Evolutionary conservation across 2,329 filamentous ascomycete genomes (phyloP), one percentile per base, ranked within the genome.

Genomic region (Penicillium concentricum): DNA sequence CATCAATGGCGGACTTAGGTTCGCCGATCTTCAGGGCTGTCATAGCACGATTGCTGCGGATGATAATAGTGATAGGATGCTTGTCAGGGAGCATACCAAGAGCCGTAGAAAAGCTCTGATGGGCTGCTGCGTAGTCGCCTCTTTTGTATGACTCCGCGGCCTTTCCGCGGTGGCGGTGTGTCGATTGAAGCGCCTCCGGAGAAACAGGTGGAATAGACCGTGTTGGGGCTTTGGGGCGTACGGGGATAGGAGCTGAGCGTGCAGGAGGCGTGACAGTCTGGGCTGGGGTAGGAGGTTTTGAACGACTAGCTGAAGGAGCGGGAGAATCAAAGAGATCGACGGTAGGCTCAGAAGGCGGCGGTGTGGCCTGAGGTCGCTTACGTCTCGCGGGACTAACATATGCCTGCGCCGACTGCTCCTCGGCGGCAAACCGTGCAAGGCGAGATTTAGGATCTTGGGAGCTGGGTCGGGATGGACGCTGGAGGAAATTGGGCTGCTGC

Each of bases 81-180:
- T 81, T 83, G 15, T 84, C 75, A 1, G 94, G 94, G 32, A 99
- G 80, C 37, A 86, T 84, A 1, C 83, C 78, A 3, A 99, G 79
- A 1, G 94, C 91, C 30, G 84, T 83, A 0, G 89, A 86, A 73
- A 97, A 99, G 1, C 89, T 87, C 20, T 86, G 81, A 67, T 97
- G 91, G 0, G 94, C 94, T 10, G 89, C 84, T 18, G 90, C 88
- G 73, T 91, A 99, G 73, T 99, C 94, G 34, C 94, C 94, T 35
- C 91, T 86, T 75, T 97, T 97, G 78, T 96, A 97, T 62, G 95
- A 90, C 51, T 89, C 88, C 10, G 92, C 91, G 18, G 93, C 94
- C 61, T 87, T 87, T 46, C 88, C 82, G 15, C 94, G 89, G 67
- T 94, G 85, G 45, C 85, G 82, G n/a, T 88, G 88, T 10, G 91